phyloP scores from a whole-genome alignment of 2,329 filamentous ascomycete genomes.

The Fusarium sp. region DNA sequence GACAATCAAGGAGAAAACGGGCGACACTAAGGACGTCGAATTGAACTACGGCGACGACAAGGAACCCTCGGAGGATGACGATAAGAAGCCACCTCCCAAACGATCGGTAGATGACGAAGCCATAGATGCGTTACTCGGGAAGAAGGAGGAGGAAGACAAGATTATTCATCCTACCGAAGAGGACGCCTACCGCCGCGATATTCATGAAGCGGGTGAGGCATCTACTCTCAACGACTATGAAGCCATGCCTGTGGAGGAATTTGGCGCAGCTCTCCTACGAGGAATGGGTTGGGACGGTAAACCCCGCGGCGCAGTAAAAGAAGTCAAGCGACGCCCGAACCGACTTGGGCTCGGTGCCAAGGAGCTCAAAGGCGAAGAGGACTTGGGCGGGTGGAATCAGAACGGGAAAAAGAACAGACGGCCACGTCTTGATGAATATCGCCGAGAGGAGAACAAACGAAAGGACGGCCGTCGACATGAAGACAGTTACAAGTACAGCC shows the following conservation, averaged over 20 bases:
- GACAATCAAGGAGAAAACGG: slow-evolving; percentile 61
- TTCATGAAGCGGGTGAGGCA: slow-evolving; percentile 77
- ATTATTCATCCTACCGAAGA: slow-evolving; percentile 70
- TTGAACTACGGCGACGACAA: slow-evolving; percentile 15
- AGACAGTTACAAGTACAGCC: slow-evolving; percentile 61
- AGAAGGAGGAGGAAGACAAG: slow-evolving; percentile 60
- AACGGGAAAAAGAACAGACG: slow-evolving; percentile 64
- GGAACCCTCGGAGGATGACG: slow-evolving; percentile 9
- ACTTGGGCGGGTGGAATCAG: slow-evolving; percentile 85
- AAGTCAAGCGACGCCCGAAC: slow-evolving; percentile 79
- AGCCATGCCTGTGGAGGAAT: slow-evolving; percentile 91
- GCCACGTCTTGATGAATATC: slow-evolving; percentile 64
- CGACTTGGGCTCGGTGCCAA: slow-evolving; percentile 91
- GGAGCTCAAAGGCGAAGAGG: slow-evolving; percentile 76
- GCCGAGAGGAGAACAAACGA: slow-evolving; percentile 57
- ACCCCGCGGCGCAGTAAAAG: slow-evolving; percentile 65
- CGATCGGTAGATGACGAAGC: slow-evolving; percentile 64
- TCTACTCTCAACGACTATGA: slow-evolving; percentile 87
- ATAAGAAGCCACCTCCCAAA: slow-evolving; percentile 16
- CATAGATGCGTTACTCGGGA: slow-evolving; percentile 73
- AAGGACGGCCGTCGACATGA: slow-evolving; percentile 58
- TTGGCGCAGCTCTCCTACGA: slow-evolving; percentile 87
- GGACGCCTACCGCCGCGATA: slow-evolving; percentile 77
- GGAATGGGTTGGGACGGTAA: slow-evolving; percentile 95
- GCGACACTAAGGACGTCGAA: slow-evolving; percentile 59